These are phyloP conservation scores for Dendrobium catenatum DNA, from an alignment of 106 monocot species.

Conservation along the genomic window DNA sequence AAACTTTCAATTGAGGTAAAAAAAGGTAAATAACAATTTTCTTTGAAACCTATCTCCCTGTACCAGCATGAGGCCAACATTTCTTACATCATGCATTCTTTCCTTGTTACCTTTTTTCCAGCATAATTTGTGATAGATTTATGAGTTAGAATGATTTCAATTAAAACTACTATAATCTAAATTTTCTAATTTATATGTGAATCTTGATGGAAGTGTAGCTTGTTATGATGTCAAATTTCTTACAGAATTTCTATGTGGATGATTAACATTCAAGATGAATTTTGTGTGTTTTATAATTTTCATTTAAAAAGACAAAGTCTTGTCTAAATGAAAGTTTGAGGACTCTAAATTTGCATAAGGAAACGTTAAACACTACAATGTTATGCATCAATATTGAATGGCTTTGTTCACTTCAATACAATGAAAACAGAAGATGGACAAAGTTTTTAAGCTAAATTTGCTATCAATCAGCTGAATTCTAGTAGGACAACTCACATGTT, in stretches of 20 bases:
- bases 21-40: no score
- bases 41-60: no score
- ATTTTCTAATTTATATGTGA: neutral
- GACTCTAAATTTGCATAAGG: no score
- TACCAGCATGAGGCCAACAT: no score
- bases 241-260: neutral
- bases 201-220: neutral
- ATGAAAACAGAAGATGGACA: neutral
- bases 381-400: neutral
- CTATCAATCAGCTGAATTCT: neutral
- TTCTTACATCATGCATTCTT: no score
- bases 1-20: no score
- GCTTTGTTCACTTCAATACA: neutral
- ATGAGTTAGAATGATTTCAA: neutral
- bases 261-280: neutral
- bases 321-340: no score
- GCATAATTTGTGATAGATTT: neutral
- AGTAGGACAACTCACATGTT: constrained; percentile 46
- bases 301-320: neutral
- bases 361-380: neutral
- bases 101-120: no score
- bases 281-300: neutral
- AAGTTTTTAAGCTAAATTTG: neutral
- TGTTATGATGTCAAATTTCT: neutral
- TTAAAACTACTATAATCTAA: neutral